Conservation (phyloP, 2,329 filamentous ascomycete species). For the Penicillium crustosum region DNA sequence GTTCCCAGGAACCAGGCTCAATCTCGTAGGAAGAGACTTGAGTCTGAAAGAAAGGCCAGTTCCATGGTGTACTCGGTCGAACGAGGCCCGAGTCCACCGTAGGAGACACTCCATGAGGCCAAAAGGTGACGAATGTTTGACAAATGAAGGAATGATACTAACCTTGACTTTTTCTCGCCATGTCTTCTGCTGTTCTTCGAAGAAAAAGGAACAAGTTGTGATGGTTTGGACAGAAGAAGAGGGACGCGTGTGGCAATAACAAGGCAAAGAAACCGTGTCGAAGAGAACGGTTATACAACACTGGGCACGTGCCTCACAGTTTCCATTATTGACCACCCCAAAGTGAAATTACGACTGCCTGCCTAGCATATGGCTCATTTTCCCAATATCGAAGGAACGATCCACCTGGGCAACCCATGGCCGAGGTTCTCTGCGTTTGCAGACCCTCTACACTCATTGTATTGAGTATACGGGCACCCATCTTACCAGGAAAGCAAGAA, state of each 20-base stretch:
- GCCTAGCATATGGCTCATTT: not conserved
- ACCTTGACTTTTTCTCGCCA: not conserved
- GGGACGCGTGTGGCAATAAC: not conserved
- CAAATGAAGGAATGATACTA: not conserved
- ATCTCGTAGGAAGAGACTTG: not conserved
- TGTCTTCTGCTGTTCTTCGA: not conserved
- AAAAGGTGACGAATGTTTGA: not conserved
- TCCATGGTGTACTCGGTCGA: not conserved
- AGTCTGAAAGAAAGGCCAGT: too few species aligned
- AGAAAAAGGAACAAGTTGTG: not conserved
- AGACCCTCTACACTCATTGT: not conserved
- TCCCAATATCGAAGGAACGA: not conserved
- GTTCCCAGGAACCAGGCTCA: not conserved
- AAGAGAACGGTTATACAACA: not conserved
- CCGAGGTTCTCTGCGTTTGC: not conserved
- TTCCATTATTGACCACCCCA: not conserved
- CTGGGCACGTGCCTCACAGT: not conserved
- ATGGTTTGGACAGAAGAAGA: not conserved
- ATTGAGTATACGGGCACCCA: not conserved
- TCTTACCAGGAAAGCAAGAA: not conserved
- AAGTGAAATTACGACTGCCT: not conserved
- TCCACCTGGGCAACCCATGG: not conserved
- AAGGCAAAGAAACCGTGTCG: not conserved
- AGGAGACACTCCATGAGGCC: not conserved
- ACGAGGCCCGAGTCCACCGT: not conserved